Percentiles rank a stretch among this genome's conserved stretches.
These are phyloP conservation scores for Austropuccinia psidii DNA, from an alignment of 1,284 basidiomycete species.

Conservation along the genomic window DNA sequence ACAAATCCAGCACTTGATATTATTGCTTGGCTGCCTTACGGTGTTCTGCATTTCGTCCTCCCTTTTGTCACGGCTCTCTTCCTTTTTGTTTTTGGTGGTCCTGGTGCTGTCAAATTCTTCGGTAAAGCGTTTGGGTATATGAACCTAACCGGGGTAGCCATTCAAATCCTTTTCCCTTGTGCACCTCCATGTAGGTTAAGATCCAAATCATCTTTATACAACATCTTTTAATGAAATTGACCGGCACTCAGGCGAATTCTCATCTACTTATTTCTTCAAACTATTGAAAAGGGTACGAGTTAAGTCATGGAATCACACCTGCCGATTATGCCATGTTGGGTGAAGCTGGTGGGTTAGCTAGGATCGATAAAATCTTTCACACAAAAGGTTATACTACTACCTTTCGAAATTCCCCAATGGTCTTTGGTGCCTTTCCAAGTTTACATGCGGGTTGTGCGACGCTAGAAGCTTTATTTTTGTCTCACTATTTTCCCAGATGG, in stretches of 20 bases:
- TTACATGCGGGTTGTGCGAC: constrained; percentile 86
- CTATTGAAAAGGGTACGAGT: constrained; percentile 71
- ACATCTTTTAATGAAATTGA: neutral
- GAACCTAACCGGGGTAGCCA: constrained; percentile 79
- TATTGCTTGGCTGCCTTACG: constrained; percentile 92
- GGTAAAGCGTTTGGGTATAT: constrained; percentile 84
- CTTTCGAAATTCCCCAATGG: constrained; percentile 84
- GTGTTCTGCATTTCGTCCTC: constrained; percentile 76
- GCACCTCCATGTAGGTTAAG: constrained; percentile 66
- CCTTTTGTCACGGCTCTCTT: constrained; percentile 72
- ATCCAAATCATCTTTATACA: neutral
- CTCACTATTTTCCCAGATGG: constrained; percentile 82
- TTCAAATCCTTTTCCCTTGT: constrained; percentile 84
- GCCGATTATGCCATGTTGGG: constrained; percentile 86
- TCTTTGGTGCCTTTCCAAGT: constrained; percentile 94
- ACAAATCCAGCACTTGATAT: constrained; percentile 88
- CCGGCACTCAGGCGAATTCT: neutral
- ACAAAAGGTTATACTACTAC: constrained; percentile 66
- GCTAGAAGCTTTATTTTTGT: constrained; percentile 83
- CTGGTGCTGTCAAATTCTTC: constrained; percentile 72
- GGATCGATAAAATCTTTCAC: constrained; percentile 84
- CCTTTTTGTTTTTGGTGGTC: constrained; percentile 64
- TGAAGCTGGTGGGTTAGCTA: constrained; percentile 81
- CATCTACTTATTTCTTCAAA: neutral
- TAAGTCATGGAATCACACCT: constrained; percentile 90